Conservation (phyloP, 2,329 filamentous ascomycete species). For the Colletotrichum tamarilloi region DNA sequence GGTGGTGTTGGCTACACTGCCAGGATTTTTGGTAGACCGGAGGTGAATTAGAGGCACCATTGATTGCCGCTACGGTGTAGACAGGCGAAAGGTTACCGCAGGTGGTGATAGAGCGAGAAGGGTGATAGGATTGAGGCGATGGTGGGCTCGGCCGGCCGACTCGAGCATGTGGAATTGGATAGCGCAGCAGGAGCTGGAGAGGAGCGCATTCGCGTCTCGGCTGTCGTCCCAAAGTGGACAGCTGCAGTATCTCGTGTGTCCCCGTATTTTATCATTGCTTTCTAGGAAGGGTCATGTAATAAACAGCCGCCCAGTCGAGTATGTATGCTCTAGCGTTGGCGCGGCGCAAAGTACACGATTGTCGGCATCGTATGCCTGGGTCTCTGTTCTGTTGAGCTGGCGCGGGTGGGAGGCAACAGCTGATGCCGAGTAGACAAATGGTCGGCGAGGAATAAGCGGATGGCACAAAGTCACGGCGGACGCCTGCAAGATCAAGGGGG, state of each 20-base stretch:
- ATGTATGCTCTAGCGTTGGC: slow-evolving; percentile 8
- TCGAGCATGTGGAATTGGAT: slow-evolving; percentile 23
- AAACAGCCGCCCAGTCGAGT: background rate
- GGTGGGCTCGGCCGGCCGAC: slow-evolving; percentile 18
- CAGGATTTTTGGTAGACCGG: background rate
- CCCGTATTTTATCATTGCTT: slow-evolving; percentile 12
- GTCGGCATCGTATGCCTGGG: background rate
- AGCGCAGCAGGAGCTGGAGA: background rate
- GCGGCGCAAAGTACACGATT: background rate
- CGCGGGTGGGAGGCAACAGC: background rate
- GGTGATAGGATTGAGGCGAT: background rate
- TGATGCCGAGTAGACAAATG: background rate
- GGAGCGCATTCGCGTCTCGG: slow-evolving; percentile 16
- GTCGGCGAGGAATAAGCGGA: background rate
- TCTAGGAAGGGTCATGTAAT: slow-evolving; percentile 14
- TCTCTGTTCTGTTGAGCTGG: background rate
- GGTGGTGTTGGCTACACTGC: background rate
- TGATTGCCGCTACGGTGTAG: background rate
- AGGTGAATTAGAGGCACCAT: background rate
- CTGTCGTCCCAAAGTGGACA: slow-evolving; percentile 19
- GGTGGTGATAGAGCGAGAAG: background rate
- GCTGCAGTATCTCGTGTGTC: slow-evolving; percentile 27
- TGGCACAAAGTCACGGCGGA: background rate
- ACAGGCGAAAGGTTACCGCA: background rate
- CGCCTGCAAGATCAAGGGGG: background rate